Conservation (phyloP, 768 basidiomycete genomes). For the Termitomyces sp. region DNA sequence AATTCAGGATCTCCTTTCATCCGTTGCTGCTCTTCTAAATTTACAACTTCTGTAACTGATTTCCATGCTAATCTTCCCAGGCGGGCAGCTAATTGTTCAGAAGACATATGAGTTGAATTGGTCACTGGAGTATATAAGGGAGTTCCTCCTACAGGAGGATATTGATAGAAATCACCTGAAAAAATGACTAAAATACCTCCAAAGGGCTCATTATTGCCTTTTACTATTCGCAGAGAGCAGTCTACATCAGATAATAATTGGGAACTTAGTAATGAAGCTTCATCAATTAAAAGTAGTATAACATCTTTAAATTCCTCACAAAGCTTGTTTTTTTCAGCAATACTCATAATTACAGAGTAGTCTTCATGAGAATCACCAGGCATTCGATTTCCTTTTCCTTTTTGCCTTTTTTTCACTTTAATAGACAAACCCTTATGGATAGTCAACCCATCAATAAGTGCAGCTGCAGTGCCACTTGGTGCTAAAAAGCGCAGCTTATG, state of each 20-base stretch:
- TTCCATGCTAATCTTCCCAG: background rate
- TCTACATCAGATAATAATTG: conserved; percentile 26
- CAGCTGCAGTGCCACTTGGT: conserved; percentile 13
- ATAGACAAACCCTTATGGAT: too few relatives aligned
- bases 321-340: conserved; percentile 12
- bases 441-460: too few relatives aligned
- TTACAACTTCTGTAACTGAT: background rate
- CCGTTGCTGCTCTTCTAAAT: background rate
- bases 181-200: conserved; percentile 28
- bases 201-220: conserved; percentile 21
- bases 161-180: conserved; percentile 31
- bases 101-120: too few relatives aligned
- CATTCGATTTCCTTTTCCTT: conserved; percentile 13
- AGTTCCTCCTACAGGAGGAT: conserved; percentile 25
- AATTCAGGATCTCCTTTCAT: conserved; percentile 3
- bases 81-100: background rate
- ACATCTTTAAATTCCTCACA: conserved; percentile 23
- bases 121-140: conserved; percentile 23
- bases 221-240: conserved; percentile 20
- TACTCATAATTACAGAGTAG: conserved; percentile 10
- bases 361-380: conserved; percentile 1
- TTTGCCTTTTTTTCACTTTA: background rate
- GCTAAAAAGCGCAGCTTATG: conserved; percentile 24
- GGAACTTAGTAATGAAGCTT: conserved; percentile 22
- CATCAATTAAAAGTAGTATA: conserved; percentile 23